Evolutionary conservation across 345 rosid species (phyloP).

Genomic region (Syzygium aromaticum): DNA sequence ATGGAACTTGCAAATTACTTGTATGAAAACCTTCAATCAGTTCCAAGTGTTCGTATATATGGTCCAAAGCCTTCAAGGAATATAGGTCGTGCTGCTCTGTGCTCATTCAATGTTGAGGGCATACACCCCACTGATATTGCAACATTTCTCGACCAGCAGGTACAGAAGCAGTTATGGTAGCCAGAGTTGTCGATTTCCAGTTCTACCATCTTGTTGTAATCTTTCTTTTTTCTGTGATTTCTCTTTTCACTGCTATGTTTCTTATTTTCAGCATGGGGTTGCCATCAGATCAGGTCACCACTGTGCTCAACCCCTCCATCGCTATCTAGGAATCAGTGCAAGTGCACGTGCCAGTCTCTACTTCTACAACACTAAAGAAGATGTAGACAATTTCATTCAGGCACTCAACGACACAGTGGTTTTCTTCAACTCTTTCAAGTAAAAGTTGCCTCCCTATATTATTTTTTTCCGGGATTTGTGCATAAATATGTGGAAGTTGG

Average conservation of each 20-base stretch:
- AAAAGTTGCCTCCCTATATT: neutral
- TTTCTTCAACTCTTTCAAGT: slow-evolving; percentile 79
- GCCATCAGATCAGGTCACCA: slow-evolving; percentile 98
- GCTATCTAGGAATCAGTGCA: slow-evolving; percentile 65
- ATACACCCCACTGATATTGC: slow-evolving; percentile 91
- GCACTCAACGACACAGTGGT: slow-evolving; percentile 65
- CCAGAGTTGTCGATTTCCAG: neutral
- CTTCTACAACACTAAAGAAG: slow-evolving; percentile 89
- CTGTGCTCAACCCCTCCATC: slow-evolving; percentile 93
- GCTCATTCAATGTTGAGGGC: slow-evolving; percentile 81
- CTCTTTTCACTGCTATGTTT: neutral
- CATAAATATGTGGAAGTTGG: neutral
- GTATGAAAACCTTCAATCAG: slow-evolving; percentile 54
- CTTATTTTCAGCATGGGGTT: slow-evolving; percentile 75
- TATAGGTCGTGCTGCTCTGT: slow-evolving; percentile 56
- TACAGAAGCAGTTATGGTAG: slow-evolving; percentile 6
- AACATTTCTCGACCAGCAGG: slow-evolving; percentile 91
- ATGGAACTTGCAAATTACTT: slow-evolving; percentile 57
- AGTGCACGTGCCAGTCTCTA: slow-evolving; percentile 94
- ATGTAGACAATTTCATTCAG: slow-evolving; percentile 59
- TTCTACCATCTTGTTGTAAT: neutral
- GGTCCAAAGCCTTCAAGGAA: slow-evolving; percentile 78
- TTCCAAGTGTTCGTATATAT: slow-evolving; percentile 60
- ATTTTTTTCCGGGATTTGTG: neutral
- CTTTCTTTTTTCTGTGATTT: neutral